Conservation (phyloP, 768 basidiomycete genomes). For the Piloderma croceum region DNA sequence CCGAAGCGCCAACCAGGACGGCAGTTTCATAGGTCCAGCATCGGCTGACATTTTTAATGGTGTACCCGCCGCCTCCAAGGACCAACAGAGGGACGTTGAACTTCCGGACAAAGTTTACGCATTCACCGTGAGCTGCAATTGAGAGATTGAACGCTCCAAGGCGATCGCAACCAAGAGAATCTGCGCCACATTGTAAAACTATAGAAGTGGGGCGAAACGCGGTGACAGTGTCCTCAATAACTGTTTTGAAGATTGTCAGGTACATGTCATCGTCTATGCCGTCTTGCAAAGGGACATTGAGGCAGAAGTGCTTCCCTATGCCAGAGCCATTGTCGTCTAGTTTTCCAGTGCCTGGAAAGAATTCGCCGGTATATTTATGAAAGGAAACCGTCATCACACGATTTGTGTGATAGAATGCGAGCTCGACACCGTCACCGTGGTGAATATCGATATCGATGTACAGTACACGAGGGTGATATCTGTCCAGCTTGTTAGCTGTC, state of each 20-base stretch:
- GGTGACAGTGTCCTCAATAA: constrained; percentile 90
- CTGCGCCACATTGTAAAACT: constrained; percentile 95
- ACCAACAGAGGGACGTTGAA: constrained; percentile 89
- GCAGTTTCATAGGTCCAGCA: constrained; percentile 99
- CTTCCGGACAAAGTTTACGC: constrained; percentile 92
- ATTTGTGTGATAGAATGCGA: constrained; percentile 96
- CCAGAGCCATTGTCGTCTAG: constrained; percentile 86
- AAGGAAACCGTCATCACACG: constrained; percentile 99
- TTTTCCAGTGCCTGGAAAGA: constrained; percentile 97
- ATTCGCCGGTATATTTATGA: constrained; percentile 98
- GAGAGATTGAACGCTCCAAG: constrained; percentile 96
- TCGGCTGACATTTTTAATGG: constrained; percentile 93
- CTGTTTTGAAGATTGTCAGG: constrained; percentile 88
- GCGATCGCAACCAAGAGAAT: constrained; percentile 90
- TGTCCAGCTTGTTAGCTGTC: too few species aligned
- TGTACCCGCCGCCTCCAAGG: constrained; percentile 94
- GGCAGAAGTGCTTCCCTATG: constrained; percentile 88
- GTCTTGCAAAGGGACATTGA: constrained; percentile 93
- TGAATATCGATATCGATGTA: constrained; percentile 99
- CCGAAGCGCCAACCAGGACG: constrained; percentile 75
- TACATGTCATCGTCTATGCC: constrained; percentile 98
- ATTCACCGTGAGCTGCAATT: constrained; percentile 96
- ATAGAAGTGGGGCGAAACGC: constrained; percentile 86
- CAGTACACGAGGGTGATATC: constrained; percentile 88
- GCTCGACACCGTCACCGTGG: constrained; percentile 96